phyloP scores from a whole-genome alignment of 306 rosid species.

The Purshia tridentata region DNA sequence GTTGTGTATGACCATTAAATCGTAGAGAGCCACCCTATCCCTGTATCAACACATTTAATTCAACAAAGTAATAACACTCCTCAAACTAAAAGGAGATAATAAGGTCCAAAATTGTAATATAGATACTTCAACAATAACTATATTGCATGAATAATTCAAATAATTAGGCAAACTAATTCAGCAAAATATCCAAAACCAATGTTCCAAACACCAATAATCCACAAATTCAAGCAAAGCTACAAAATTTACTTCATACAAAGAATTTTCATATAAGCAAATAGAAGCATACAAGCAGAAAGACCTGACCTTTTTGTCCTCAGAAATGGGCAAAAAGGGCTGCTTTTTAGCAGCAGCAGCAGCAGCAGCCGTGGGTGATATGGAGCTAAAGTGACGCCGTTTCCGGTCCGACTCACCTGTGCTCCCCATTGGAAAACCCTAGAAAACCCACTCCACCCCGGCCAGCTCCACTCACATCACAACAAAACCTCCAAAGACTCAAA shows the following conservation, averaged over 20 bases:
- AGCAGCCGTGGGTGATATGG: constrained; percentile 80
- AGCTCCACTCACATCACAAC: constrained; percentile 50
- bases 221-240: constrained; percentile 4
- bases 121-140: background rate
- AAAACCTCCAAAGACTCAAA: constrained; percentile 14
- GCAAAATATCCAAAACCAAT: background rate
- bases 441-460: constrained; percentile 28
- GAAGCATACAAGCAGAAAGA: background rate
- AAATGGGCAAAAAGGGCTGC: constrained; percentile 65
- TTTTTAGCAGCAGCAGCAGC: constrained; percentile 48
- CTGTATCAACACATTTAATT: background rate
- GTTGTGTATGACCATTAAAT: background rate
- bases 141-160: background rate
- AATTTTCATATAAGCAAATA: constrained; percentile 10
- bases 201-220: background rate
- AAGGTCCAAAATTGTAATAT: background rate
- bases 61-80: background rate
- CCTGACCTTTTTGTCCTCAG: constrained; percentile 86
- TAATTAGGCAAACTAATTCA: background rate
- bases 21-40: background rate
- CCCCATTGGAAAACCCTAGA: constrained; percentile 89
- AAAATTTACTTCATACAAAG: constrained; percentile 8
- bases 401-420: constrained; percentile 83
- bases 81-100: background rate
- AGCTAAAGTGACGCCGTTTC: constrained; percentile 89